These are phyloP conservation scores for Salix caprea DNA, from an alignment of 345 rosid species.

Conservation along the genomic window DNA sequence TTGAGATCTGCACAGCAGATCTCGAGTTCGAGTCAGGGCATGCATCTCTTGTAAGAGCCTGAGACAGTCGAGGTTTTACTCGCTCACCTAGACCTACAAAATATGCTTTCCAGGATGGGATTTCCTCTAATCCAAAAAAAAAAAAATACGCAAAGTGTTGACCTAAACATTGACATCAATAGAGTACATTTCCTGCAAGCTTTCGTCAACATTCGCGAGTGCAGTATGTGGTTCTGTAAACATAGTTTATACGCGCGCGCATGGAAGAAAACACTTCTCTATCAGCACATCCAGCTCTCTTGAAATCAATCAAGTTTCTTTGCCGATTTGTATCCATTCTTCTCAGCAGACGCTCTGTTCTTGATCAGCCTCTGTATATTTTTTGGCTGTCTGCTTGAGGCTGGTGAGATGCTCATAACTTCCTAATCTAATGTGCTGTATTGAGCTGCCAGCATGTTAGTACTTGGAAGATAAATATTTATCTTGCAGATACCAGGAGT, in stretches of 20 bases:
- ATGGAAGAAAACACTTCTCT: slow-evolving; percentile 49
- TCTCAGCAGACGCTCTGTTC: slow-evolving; percentile 6
- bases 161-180: slow-evolving; percentile 67
- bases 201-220: slow-evolving; percentile 45
- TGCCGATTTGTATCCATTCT: slow-evolving; percentile 36
- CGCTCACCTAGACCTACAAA: too few species aligned
- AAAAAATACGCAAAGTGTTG: slow-evolving; percentile 51
- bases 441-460: neutral
- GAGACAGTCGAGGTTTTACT: rapidly evolving
- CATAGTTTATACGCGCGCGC: slow-evolving; percentile 29
- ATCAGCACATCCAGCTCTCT: slow-evolving; percentile 48
- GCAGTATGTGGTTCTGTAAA: slow-evolving; percentile 49
- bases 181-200: slow-evolving; percentile 70
- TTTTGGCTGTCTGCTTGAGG: neutral
- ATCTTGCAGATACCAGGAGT: slow-evolving; percentile 65
- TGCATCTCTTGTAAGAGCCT: too few species aligned
- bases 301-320: slow-evolving; percentile 35
- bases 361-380: slow-evolving; percentile 4
- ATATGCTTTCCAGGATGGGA: too few species aligned
- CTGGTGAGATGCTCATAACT: neutral
- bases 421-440: neutral
- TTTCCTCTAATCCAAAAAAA: too few species aligned
- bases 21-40: too few species aligned
- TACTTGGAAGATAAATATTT: neutral
- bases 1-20: too few species aligned